A percentile compares a stretch with the other conserved stretches of the same genome.
phyloP scores from a whole-genome alignment of 352 stramenopile species.

The Globisporangium cylindrosporum region DNA sequence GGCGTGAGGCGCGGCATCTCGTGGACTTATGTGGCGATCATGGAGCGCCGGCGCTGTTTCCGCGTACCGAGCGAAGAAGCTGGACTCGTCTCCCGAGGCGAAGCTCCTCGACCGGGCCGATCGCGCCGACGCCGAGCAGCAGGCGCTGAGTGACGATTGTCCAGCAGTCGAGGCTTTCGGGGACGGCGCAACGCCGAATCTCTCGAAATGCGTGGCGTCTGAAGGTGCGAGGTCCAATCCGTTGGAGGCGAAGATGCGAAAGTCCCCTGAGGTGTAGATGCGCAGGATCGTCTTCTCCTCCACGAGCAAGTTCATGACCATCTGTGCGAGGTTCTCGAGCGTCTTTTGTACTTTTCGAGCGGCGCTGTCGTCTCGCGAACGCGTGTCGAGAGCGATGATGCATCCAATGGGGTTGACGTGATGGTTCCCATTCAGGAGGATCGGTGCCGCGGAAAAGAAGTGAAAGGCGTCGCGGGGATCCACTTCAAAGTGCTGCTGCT shows the following conservation, averaged over 20 bases:
- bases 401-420: constrained; percentile 38
- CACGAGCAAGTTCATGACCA: constrained; percentile 58
- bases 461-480: constrained; percentile 31
- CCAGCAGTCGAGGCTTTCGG: constrained; percentile 1
- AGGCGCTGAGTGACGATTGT: not conserved
- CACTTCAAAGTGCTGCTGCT: constrained; percentile 1
- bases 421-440: constrained; percentile 20
- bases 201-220: constrained; percentile 24
- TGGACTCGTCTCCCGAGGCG: constrained; percentile 2
- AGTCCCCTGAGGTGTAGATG: constrained; percentile 61
- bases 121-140: not conserved
- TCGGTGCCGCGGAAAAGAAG: constrained; percentile 61
- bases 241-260: constrained; percentile 51
- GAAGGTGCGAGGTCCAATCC: constrained; percentile 25
- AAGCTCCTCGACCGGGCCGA: constrained; percentile 13
- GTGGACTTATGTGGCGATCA: not conserved
- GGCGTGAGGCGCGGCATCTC: not conserved
- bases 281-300: constrained; percentile 59
- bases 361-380: constrained; percentile 27
- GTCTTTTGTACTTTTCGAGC: constrained; percentile 53
- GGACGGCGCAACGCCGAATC: constrained; percentile 32
- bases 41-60: not conserved
- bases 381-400: constrained; percentile 59
- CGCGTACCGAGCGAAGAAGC: constrained; percentile 15
- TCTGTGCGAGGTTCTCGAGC: constrained; percentile 53